phyloP scores from a whole-genome alignment of 768 basidiomycete species.

The Lactarius quietus region DNA sequence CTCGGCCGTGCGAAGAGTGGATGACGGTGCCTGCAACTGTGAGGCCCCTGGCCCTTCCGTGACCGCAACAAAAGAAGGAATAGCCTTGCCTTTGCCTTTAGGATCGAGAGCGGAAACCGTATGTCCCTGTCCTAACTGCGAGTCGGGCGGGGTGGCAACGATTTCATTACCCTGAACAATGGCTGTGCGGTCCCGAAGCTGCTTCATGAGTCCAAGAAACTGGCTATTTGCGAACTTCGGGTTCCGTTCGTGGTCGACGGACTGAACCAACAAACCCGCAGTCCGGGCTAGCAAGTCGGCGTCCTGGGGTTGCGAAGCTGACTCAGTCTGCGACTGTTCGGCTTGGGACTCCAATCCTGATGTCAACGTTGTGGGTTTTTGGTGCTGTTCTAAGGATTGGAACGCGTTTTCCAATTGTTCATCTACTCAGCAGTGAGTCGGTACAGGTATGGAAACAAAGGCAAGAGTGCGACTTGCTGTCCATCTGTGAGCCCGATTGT shows the following conservation, averaged over 20 bases:
- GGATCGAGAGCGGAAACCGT: conserved; percentile 36
- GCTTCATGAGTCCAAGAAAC: conserved; percentile 83
- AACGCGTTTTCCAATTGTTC: conserved; percentile 52
- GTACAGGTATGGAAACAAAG: conserved; percentile 27
- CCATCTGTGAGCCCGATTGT: conserved; percentile 31
- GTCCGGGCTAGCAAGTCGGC: conserved; percentile 75
- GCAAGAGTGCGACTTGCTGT: conserved; percentile 40
- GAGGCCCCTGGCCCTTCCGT: neutral
- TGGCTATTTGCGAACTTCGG: conserved; percentile 82
- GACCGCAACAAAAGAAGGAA: conserved; percentile 1
- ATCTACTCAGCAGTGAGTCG: conserved; percentile 18
- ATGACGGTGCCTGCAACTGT: neutral
- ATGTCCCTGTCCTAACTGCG: conserved; percentile 25
- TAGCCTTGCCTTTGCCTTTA: conserved; percentile 68
- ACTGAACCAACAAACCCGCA: conserved; percentile 72
- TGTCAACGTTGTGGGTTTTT: conserved; percentile 9
- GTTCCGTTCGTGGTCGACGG: conserved; percentile 71
- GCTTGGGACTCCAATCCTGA: neutral
- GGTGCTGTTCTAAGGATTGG: conserved; percentile 22
- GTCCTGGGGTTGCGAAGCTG: conserved; percentile 33
- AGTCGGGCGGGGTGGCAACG: conserved; percentile 43
- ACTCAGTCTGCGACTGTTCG: conserved; percentile 10
- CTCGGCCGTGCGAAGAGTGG: neutral
- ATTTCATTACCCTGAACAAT: conserved; percentile 77
- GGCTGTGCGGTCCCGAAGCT: conserved; percentile 74